Base-by-base conservation (phyloP, 2,329 filamentous ascomycete genomes). In the Fusarium virguliforme region DNA sequence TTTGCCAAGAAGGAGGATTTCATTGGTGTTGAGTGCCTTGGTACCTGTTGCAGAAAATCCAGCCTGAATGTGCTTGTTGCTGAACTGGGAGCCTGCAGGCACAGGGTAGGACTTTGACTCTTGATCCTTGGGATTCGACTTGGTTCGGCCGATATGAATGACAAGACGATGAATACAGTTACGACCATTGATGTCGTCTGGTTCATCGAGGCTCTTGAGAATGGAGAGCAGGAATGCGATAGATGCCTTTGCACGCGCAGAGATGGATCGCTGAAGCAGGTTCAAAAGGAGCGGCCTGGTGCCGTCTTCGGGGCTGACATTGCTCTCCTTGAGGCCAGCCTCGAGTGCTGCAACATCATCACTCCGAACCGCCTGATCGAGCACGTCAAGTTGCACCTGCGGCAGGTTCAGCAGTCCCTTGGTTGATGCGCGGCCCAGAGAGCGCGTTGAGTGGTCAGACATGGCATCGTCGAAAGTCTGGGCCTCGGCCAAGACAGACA, bases 101-200 rank as follows among this genome's bases (percentile, higher is more conserved):
- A 88, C 84, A 0, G 85, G 82, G 40, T 83, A 85, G 38, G 88
- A 82, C 15, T 87, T 86, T 40, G 87, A 82, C 22, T 87, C 84
- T 22, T 86, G 79, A 56, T 90, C 88, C 4, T 81, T 75, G 1
- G 82, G 79, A 0, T 81, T 78, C 2, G 84, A 84, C 68, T 88
- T 88, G n/a, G 91, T 90, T 54, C 95, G 90, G 18, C 95, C 95
- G 74, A 98, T 97, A 22, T 95, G 91, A 65, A 98, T 97, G 43
- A 99, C 92, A 3, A 98, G 85, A 8, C 96, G 91, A 79, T 99
- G 96, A 54, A 99, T 89, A 79, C 94, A 96, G 79, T 98, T 99
- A 12, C 96, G 91, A 75, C 92, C 91, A 81, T 98, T 97, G 78
- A 99, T 94, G 77, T 98, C 96, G 73, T 97, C 93, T 3, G 92